Evolutionary conservation across 345 rosid species (phyloP), one percentile per base, ranked within the genome.

Genomic region (Aegle marmelos): DNA sequence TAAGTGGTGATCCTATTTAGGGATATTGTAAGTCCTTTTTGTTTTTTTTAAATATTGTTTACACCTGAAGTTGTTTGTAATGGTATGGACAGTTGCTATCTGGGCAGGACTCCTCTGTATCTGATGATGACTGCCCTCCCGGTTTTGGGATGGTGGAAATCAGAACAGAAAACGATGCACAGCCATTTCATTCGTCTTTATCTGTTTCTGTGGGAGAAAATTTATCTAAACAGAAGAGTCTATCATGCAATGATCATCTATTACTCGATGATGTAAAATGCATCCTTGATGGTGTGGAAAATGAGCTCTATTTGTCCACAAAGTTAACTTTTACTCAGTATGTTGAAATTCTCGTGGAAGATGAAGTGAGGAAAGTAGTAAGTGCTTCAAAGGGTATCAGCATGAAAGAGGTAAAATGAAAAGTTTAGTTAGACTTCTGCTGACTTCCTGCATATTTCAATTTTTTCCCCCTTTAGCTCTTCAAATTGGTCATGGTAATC

Each of bases 281-380:
- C 83, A 84, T 93, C 64, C 73, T 85, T 57, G 89, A 84, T 84
- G 78, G 78, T 81, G 88, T 93, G 36, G 90, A 82, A 84, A 81
- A 81, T 59, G 94, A 93, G 84, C 91, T 97, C 78, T 80, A 87
- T 83, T 36, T 76, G 68, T 90, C 93, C 84, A 80, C 86, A 54
- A 82, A 84, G 89, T 75, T 67, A 60, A 76, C 78, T 73, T 62
- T 90, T 83, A 78, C 74, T 57, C 85, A 88, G 24, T 91, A 90
- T 88, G 70, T 81, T 78, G 70, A 83, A 78, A 66, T 9, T 83
- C 86, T 93, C 79, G 78, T 97, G 37, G 68, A 87, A 82, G 90
- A 84, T 73, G 96, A 87, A 83, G 86, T 79, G 6, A 75, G 77
- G 60, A 82, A 84, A 67, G 57, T 85, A 28, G 79, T 79, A 73